Evolutionary conservation across 1,284 basidiomycete genomes (phyloP).

Genomic region (Pseudozyma sp.): DNA sequence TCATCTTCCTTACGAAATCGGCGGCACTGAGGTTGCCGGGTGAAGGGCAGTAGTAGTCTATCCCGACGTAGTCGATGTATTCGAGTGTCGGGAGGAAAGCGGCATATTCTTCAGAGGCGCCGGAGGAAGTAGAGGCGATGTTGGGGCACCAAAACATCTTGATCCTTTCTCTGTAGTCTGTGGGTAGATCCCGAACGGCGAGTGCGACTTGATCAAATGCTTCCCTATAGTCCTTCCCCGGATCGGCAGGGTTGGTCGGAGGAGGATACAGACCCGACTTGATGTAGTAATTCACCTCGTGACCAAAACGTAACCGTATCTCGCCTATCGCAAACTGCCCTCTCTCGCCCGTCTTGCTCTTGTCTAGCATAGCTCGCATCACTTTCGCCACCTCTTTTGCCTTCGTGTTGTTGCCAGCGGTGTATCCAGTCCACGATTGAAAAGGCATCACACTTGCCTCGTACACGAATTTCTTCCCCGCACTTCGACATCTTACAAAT

Average conservation of each 20-base stretch:
- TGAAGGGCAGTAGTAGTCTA: slow-evolving; percentile 46
- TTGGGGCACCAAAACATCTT: slow-evolving; percentile 49
- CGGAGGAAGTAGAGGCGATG: slow-evolving; percentile 25
- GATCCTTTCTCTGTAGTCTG: slow-evolving; percentile 4
- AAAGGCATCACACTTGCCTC: slow-evolving; percentile 43
- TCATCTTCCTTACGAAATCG: slow-evolving; percentile 38
- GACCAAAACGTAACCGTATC: slow-evolving; percentile 28
- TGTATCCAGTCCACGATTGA: slow-evolving; percentile 33
- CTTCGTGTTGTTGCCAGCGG: slow-evolving; percentile 14
- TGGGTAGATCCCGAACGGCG: slow-evolving; percentile 9
- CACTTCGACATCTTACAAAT: neutral
- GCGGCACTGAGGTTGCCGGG: slow-evolving; percentile 5
- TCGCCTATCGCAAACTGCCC: slow-evolving; percentile 20
- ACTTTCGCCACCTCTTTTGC: slow-evolving; percentile 23
- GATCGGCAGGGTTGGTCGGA: slow-evolving; percentile 9
- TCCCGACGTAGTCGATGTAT: slow-evolving; percentile 33
- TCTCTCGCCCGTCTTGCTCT: neutral
- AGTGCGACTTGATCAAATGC: slow-evolving; percentile 34
- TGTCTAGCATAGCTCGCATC: slow-evolving; percentile 22
- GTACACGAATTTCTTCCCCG: slow-evolving; percentile 8
- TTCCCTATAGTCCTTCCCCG: slow-evolving; percentile 9
- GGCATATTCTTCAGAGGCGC: slow-evolving; percentile 26
- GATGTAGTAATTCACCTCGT: slow-evolving; percentile 49
- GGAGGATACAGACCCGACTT: slow-evolving; percentile 28
- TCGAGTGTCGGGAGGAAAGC: slow-evolving; percentile 22